phyloP scores from a whole-genome alignment of 306 rosid species.

The Vicia villosa region DNA sequence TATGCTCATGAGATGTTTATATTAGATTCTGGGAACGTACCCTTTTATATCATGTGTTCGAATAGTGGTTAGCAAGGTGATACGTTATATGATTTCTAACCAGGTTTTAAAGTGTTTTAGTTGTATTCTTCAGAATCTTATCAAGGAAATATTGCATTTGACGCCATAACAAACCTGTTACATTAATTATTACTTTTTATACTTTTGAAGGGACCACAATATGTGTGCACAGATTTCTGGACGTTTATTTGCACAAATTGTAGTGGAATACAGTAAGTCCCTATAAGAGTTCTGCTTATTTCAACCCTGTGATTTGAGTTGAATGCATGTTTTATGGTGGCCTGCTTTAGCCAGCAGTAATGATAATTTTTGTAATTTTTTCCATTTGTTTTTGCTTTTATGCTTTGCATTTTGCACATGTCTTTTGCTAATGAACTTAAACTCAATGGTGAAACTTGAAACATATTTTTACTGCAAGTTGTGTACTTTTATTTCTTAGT shows the following conservation, averaged over 20 bases:
- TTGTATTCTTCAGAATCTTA: too few relatives aligned
- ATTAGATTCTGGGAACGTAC: not conserved
- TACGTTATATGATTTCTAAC: not conserved
- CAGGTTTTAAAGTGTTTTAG: too few relatives aligned
- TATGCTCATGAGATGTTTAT: slow-evolving; percentile 1
- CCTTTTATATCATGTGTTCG: not conserved
- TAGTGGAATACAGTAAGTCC: slow-evolving; percentile 97
- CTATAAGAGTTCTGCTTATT: slow-evolving; percentile 26
- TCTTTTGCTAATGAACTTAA: slow-evolving; percentile 4
- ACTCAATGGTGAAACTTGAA: slow-evolving; percentile 13
- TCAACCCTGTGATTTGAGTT: not conserved
- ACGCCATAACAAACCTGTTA: slow-evolving; percentile 18
- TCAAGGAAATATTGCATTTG: slow-evolving; percentile 33
- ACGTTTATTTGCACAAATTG: slow-evolving; percentile 95
- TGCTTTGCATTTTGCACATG: slow-evolving; percentile 15
- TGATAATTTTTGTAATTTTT: slow-evolving; percentile 20
- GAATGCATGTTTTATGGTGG: slow-evolving; percentile 15
- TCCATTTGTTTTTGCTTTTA: slow-evolving; percentile 24
- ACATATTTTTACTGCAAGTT: slow-evolving; percentile 2
- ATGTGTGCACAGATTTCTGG: slow-evolving; percentile 98
- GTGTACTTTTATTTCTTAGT: not conserved
- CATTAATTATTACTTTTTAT: slow-evolving; percentile 27
- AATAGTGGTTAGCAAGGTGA: not conserved
- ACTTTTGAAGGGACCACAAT: slow-evolving; percentile 89
- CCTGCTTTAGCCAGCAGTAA: slow-evolving; percentile 18